Percentiles rank a stretch among this genome's conserved stretches.
Evolutionary conservation across 2,329 filamentous ascomycete species (phyloP).

Genomic region (Allantophomopsis cytisporea): DNA sequence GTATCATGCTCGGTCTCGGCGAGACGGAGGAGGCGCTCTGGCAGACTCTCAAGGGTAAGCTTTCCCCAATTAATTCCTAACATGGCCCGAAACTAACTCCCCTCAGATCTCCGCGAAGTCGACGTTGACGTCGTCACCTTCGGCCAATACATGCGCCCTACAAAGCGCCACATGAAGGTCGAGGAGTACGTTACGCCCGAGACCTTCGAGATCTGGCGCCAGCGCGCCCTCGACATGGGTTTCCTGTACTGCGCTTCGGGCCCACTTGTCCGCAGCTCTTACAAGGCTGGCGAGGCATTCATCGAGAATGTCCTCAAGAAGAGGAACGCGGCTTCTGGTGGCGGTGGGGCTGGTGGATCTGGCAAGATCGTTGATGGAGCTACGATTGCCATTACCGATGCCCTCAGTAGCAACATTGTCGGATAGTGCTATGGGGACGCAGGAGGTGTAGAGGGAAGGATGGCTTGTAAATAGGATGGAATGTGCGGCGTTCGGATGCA

Average conservation of each 20-base stretch:
- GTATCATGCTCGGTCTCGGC: conserved; percentile 89
- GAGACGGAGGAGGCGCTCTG: conserved; percentile 82
- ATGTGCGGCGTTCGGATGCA: too few species aligned
- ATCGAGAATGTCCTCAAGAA: conserved; percentile 82
- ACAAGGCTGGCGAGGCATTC: conserved; percentile 96
- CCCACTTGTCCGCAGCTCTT: conserved; percentile 83
- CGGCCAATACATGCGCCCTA: conserved; percentile 99
- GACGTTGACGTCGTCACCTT: conserved; percentile 94
- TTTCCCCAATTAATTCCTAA: not conserved
- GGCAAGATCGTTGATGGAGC: too few species aligned
- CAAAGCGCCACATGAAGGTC: conserved; percentile 94
- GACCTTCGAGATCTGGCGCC: conserved; percentile 82
- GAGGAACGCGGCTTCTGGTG: conserved; percentile 7
- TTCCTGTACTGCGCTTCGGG: conserved; percentile 95
- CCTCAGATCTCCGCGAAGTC: conserved; percentile 58
- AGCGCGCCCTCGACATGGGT: conserved; percentile 82
- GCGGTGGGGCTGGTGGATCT: not conserved
- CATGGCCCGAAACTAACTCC: conserved; percentile 5
- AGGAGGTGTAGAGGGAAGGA: too few species aligned
- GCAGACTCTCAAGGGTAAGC: conserved; percentile 56
- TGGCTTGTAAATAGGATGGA: too few species aligned
- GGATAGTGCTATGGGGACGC: too few species aligned
- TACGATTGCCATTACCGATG: too few species aligned
- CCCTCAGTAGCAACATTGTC: too few species aligned
- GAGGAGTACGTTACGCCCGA: conserved; percentile 89